Conservation (phyloP, 1,284 basidiomycete species). For the Rhodotorula sp. region DNA sequence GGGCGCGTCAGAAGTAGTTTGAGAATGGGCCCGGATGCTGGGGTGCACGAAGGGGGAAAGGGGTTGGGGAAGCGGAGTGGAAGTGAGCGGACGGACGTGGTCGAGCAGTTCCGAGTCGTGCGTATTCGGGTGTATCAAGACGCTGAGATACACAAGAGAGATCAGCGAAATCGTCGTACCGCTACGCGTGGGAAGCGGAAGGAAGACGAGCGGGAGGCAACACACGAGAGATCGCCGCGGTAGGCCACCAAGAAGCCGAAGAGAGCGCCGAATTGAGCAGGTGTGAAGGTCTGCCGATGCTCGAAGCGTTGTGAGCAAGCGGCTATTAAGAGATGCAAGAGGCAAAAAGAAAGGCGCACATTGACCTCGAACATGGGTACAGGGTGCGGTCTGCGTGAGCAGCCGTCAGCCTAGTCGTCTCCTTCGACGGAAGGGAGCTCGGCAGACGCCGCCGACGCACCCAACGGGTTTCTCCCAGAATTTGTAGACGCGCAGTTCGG, state of each 20-base stretch:
- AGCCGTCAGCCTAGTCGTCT: neutral
- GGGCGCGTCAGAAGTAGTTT: neutral
- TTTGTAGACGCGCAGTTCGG: slow-evolving; percentile 64
- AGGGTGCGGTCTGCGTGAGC: slow-evolving; percentile 47
- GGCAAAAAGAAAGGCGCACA: neutral
- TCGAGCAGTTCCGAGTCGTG: slow-evolving; percentile 57
- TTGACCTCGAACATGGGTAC: slow-evolving; percentile 58
- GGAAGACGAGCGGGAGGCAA: neutral
- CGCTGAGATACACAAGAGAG: neutral
- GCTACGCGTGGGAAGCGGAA: too few relatives aligned
- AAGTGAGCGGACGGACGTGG: slow-evolving; percentile 52
- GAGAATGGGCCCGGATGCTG: neutral
- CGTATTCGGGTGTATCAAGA: slow-evolving; percentile 68
- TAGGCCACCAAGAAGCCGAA: slow-evolving; percentile 65
- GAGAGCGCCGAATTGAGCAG: slow-evolving; percentile 64
- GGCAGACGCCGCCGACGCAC: slow-evolving; percentile 46
- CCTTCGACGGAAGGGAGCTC: too few relatives aligned
- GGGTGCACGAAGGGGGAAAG: neutral
- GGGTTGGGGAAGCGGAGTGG: too few relatives aligned
- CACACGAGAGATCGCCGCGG: slow-evolving; percentile 60
- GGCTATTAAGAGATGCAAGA: too few relatives aligned
- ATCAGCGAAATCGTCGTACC: neutral
- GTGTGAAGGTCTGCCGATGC: slow-evolving; percentile 54
- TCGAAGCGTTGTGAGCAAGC: rapidly evolving
- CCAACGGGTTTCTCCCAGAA: slow-evolving; percentile 65